Evolutionary conservation across 176 grass and related monocot genomes (phyloP).

Genomic region (Zea mays): Zm-B73-REFERENCE-NAM-5.0 NC_050098.1:212297501-212298000

Average conservation of each 20-base stretch:
- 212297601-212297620: background rate
- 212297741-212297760: slow-evolving; percentile 49
- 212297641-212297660: slow-evolving; percentile 41
- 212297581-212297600: background rate
- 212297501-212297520: background rate
- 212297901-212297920: no score
- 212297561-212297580: background rate
- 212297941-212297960: no score
- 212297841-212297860: slow-evolving; percentile 37
- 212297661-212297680: slow-evolving; percentile 41
- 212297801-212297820: slow-evolving; percentile 42
- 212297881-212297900: no score
- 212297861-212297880: no score
- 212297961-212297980: no score
- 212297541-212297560: no score
- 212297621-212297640: slow-evolving; percentile 28
- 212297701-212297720: slow-evolving; percentile 48
- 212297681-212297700: slow-evolving; percentile 27
- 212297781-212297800: slow-evolving; percentile 49
- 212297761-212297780: slow-evolving; percentile 45
- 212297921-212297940: no score
- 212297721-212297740: slow-evolving; percentile 36
- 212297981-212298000: no score
- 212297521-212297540: no score
- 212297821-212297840: slow-evolving; percentile 44